These are phyloP conservation scores for Pseudogymnoascus sp. DNA, from an alignment of 2,329 filamentous ascomycete species.

Conservation along the genomic window DNA sequence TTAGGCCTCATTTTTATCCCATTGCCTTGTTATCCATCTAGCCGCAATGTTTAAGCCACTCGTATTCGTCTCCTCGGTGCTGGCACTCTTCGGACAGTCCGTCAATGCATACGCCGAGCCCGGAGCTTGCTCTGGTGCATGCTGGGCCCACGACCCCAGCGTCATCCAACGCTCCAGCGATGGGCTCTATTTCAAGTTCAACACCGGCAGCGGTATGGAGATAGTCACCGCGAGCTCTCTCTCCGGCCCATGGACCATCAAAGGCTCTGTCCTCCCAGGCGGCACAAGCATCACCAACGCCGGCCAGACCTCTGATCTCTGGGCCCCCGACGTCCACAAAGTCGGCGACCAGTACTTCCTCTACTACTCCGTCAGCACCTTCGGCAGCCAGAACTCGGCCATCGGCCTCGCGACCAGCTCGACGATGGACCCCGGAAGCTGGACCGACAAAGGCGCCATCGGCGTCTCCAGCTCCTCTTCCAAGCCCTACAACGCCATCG, in stretches of 20 bases:
- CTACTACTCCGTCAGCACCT: constrained; percentile 47
- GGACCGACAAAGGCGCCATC: constrained; percentile 50
- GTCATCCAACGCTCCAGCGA: constrained; percentile 32
- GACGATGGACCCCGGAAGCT: constrained; percentile 45
- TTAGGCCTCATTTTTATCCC: neutral
- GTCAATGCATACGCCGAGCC: constrained; percentile 27
- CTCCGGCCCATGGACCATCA: constrained; percentile 36
- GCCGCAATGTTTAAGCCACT: neutral
- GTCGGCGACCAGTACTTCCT: constrained; percentile 44
- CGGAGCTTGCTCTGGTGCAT: constrained; percentile 32
- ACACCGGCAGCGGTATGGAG: constrained; percentile 34
- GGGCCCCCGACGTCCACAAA: constrained; percentile 45
- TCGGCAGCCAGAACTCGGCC: constrained; percentile 43
- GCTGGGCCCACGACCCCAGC: constrained; percentile 34
- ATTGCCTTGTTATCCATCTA: neutral
- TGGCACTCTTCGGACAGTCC: constrained; percentile 6
- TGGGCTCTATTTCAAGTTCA: constrained; percentile 37
- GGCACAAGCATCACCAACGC: constrained; percentile 34
- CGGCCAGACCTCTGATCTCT: constrained; percentile 27
- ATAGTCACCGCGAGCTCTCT: constrained; percentile 33
- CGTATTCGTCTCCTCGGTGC: constrained; percentile 3
- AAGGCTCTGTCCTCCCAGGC: constrained; percentile 33
- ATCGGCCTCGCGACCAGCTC: constrained; percentile 36
- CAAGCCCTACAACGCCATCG: constrained; percentile 53
- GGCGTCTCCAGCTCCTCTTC: constrained; percentile 39